Percentiles rank a stretch among this genome's conserved stretches.
phyloP scores from a whole-genome alignment of 345 rosid species.

The Citrus trifoliata region DNA sequence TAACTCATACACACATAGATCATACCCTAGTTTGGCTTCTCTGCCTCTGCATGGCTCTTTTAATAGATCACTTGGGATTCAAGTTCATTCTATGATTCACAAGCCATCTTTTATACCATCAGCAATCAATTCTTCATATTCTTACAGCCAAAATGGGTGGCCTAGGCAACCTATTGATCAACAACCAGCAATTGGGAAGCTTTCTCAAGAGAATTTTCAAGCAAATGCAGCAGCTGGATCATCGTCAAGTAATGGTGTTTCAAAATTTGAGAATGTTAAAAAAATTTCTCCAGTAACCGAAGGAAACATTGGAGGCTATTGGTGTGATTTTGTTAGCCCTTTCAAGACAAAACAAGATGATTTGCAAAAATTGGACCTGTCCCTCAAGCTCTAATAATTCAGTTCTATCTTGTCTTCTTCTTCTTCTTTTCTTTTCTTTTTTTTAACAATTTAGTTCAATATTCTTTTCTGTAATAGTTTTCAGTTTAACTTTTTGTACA shows the following conservation, averaged over 20 bases:
- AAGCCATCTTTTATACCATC: slow-evolving; percentile 34
- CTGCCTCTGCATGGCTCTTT: slow-evolving; percentile 72
- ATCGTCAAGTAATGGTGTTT: slow-evolving; percentile 24
- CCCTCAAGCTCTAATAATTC: slow-evolving; percentile 71
- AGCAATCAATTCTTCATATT: slow-evolving; percentile 10
- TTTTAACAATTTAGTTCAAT: not conserved
- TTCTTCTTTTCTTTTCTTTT: not conserved
- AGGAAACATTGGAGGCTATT: slow-evolving; percentile 29
- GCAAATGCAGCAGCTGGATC: slow-evolving; percentile 11
- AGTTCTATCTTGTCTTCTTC: not conserved
- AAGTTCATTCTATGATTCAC: slow-evolving; percentile 65
- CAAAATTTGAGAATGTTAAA: slow-evolving; percentile 31
- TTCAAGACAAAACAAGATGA: slow-evolving; percentile 58
- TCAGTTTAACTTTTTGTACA: slow-evolving; percentile 26
- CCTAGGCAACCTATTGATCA: slow-evolving; percentile 38
- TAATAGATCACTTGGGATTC: slow-evolving; percentile 60
- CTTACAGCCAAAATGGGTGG: slow-evolving; percentile 40
- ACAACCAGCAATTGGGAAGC: slow-evolving; percentile 43
- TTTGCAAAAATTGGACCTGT: slow-evolving; percentile 77
- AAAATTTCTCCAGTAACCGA: slow-evolving; percentile 34
- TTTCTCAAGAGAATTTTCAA: slow-evolving; percentile 24
- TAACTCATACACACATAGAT: slow-evolving; percentile 14
- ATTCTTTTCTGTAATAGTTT: not conserved
- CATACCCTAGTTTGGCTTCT: slow-evolving; percentile 62
- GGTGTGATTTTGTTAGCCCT: slow-evolving; percentile 40